phyloP scores from a whole-genome alignment of 306 rosid genomes.

The Heteromeles arbutifolia region DNA sequence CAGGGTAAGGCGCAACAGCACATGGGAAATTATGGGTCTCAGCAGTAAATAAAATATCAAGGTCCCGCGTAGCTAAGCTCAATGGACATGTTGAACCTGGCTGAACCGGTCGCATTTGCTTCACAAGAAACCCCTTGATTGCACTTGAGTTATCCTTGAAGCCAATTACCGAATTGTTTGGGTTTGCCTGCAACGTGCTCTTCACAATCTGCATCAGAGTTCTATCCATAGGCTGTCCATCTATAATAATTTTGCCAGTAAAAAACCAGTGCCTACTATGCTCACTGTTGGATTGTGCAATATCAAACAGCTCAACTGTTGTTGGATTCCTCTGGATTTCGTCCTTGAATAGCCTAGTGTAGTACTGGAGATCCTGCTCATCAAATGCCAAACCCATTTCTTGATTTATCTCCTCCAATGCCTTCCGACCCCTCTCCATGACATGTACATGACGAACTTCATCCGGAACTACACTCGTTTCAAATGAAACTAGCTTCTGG shows the following conservation, averaged over 20 bases:
- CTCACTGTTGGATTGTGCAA: constrained; percentile 91
- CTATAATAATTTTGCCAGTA: constrained; percentile 65
- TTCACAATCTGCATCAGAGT: constrained; percentile 94
- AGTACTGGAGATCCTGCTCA: constrained; percentile 78
- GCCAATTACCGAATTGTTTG: constrained; percentile 78
- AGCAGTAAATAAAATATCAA: constrained; percentile 81
- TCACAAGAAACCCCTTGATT: constrained; percentile 64
- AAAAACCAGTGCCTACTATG: constrained; percentile 97
- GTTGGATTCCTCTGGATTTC: constrained; percentile 80
- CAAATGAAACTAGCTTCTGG: constrained; percentile 58
- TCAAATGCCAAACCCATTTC: constrained; percentile 90
- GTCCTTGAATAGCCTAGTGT: constrained; percentile 70
- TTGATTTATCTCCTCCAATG: constrained; percentile 77
- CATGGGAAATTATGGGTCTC: constrained; percentile 97
- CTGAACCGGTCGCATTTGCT: constrained; percentile 55
- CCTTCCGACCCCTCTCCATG: constrained; percentile 73
- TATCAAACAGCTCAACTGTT: constrained; percentile 79
- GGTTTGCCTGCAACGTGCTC: constrained; percentile 74
- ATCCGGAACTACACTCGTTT: constrained; percentile 55
- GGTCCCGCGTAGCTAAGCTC: constrained; percentile 24
- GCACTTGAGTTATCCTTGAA: constrained; percentile 97
- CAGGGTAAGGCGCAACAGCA: constrained; percentile 96
- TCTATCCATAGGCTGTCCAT: constrained; percentile 56
- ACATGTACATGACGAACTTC: constrained; percentile 58
- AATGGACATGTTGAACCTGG: constrained; percentile 67